Percentiles rank a stretch among this genome's conserved stretches.
phyloP scores from a whole-genome alignment of 345 rosid genomes.

The Pelargonium nanum region DNA sequence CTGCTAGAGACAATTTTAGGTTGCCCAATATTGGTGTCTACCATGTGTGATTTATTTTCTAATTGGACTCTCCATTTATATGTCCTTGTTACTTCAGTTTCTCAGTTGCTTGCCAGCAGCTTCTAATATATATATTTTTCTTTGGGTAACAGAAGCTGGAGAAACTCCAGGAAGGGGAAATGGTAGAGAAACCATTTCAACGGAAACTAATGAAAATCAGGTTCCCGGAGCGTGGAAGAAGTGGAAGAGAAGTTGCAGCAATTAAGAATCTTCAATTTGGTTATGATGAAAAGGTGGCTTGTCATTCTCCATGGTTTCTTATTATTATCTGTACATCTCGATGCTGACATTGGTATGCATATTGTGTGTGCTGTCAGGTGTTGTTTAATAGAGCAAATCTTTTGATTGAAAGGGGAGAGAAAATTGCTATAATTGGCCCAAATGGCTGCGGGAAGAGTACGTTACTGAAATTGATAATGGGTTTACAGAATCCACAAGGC shows the following conservation, averaged over 20 bases:
- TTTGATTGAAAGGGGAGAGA: constrained; percentile 71
- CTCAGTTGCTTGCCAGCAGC: background rate
- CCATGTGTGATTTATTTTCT: background rate
- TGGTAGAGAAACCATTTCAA: constrained; percentile 82
- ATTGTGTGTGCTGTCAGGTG: constrained; percentile 32
- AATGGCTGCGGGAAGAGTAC: constrained; percentile 97
- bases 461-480: constrained; percentile 76
- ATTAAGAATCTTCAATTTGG: constrained; percentile 64
- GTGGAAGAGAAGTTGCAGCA: constrained; percentile 64
- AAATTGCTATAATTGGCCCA: constrained; percentile 83
- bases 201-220: constrained; percentile 88
- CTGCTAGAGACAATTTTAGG: background rate
- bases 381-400: constrained; percentile 67
- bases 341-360: constrained; percentile 6
- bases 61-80: background rate
- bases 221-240: constrained; percentile 89
- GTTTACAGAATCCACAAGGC: constrained; percentile 49
- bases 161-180: constrained; percentile 69
- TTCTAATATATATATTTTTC: constrained; percentile 1
- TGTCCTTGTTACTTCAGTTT: background rate
- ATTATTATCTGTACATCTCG: constrained; percentile 5
- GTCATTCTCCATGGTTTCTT: background rate
- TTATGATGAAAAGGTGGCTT: constrained; percentile 64
- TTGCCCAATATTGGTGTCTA: too few relatives aligned
- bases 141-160: constrained; percentile 58